A percentile compares a stretch with the other conserved stretches of the same genome.
These are phyloP conservation scores for Penicillium sp. DNA, from an alignment of 2,329 filamentous ascomycete species.

Conservation along the genomic window DNA sequence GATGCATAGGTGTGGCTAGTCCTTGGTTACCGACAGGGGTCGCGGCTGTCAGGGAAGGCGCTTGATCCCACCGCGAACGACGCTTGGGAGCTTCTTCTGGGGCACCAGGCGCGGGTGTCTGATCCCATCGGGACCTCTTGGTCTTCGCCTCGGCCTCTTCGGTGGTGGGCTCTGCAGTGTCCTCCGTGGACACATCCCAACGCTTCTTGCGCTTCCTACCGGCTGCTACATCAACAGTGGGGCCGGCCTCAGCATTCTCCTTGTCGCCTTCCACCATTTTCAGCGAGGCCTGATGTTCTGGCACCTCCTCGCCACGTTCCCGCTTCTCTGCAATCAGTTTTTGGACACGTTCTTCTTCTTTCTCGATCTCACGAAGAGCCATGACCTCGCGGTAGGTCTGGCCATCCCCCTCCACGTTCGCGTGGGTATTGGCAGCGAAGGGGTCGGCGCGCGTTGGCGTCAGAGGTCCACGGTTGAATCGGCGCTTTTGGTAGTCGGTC, in stretches of 20 bases:
- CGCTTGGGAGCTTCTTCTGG: conserved; percentile 63
- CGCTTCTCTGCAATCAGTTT: conserved; percentile 76
- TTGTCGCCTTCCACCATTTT: conserved; percentile 64
- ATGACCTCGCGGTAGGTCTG: conserved; percentile 87
- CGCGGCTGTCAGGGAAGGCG: conserved; percentile 63
- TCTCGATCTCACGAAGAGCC: conserved; percentile 83
- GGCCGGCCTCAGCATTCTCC: conserved; percentile 68
- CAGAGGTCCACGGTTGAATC: conserved; percentile 75
- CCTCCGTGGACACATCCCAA: conserved; percentile 76
- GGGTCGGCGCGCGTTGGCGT: conserved; percentile 83
- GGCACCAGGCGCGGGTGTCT: conserved; percentile 63
- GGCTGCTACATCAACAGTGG: conserved; percentile 58
- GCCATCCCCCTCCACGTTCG: conserved; percentile 65
- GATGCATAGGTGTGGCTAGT: conserved; percentile 75
- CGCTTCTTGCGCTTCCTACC: conserved; percentile 86
- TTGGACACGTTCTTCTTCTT: conserved; percentile 84
- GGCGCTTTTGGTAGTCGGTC: conserved; percentile 95
- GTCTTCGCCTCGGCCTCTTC: conserved; percentile 56
- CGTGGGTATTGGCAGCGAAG: conserved; percentile 72
- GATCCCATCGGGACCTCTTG: conserved; percentile 85
- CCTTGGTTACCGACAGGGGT: conserved; percentile 71
- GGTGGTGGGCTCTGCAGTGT: conserved; percentile 49
- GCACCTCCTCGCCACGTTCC: conserved; percentile 57
- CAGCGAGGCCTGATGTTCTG: conserved; percentile 70
- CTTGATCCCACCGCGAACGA: conserved; percentile 89